Evolutionary conservation across 768 basidiomycete genomes (phyloP).

Genomic region (Tulasnella sp.): DNA sequence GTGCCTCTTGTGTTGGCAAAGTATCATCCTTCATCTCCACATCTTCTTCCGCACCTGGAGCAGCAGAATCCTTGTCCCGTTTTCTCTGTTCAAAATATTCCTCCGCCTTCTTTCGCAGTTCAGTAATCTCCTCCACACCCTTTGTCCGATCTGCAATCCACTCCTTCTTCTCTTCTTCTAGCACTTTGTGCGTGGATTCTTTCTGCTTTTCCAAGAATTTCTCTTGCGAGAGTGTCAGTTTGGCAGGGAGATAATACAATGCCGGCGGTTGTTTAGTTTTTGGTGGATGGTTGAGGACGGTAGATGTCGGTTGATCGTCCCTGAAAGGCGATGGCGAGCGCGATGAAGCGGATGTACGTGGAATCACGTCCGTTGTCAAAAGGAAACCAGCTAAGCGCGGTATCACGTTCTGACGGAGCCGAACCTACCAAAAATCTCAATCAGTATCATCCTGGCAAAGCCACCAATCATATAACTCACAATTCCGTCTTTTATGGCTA

Average conservation of each 20-base stretch:
- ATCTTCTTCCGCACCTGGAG: neutral
- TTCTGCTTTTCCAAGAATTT: constrained; percentile 13
- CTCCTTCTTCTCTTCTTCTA: constrained; percentile 14
- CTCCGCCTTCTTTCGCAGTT: constrained; percentile 5
- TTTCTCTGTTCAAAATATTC: neutral
- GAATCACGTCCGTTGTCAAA: constrained; percentile 16
- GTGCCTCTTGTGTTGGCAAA: no score
- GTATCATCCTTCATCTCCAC: constrained; percentile 9
- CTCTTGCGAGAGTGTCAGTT: constrained; percentile 16
- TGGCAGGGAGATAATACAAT: constrained; percentile 14
- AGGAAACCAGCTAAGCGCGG: constrained; percentile 15
- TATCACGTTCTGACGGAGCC: constrained; percentile 11
- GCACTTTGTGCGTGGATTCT: neutral
- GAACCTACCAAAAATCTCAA: constrained; percentile 1
- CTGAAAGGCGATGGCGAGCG: neutral
- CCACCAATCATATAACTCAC: constrained; percentile 1
- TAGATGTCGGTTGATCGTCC: neutral
- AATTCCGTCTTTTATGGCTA: constrained; percentile 17
- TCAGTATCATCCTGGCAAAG: neutral
- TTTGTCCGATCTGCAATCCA: constrained; percentile 12
- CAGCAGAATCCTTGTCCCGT: neutral
- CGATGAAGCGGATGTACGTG: neutral
- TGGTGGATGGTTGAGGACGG: constrained; percentile 9
- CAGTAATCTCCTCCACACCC: constrained; percentile 14
- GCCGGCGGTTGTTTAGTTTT: constrained; percentile 11